Evolutionary conservation across 257 asterid genomes (phyloP), one percentile per base, ranked within the genome.

Genomic region (Osmanthus fragrans): DNA sequence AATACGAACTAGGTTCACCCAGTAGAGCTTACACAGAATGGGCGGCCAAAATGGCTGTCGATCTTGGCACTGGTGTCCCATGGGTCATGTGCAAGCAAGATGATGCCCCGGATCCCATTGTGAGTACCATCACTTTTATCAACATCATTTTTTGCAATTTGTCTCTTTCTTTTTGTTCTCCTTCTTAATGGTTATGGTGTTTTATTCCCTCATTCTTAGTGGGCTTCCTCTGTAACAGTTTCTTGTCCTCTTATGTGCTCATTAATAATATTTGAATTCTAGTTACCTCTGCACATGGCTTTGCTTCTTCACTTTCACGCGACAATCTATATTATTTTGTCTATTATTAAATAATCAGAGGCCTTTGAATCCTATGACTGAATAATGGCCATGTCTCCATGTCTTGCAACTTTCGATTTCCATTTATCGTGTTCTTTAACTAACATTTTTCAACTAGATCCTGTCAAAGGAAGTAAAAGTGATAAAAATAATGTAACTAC

Each of bases 81-180:
- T 93, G 98, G 99, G 87, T 93, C 73, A 95, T 95, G 98, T 95
- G 99, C 86, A 95, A 94, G 88, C 99, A 94, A 89, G 99, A 95
- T 29, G 98, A 92, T 77, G 99, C 98, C 32, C 98, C 97, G 16
- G 99, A 92, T 87, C 99, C 99, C 40, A 70, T 92, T 83, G 98
- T 95, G 80, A 83, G 96, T 83, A 76, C 36, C 73, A 19, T 51
- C 34, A 67, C 69, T 63, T 63, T 45, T 77, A 19, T 70, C 37
- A 32, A 34, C 65, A 56, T 25, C 30, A 70, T 63, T 27, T 36
- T 73, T 15, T 63, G 10, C 5, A 7, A 29, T 40, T 21, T 77
- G 42, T 37, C 47, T 25, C 51, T 40, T 19, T 39, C 40, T 10
- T 69, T 3, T 3, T 21, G 16, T 29, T 77, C 56, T 56, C 70